Conservation (phyloP, 2,329 filamentous ascomycete genomes). For the Thielaviopsis musarum region DNA sequence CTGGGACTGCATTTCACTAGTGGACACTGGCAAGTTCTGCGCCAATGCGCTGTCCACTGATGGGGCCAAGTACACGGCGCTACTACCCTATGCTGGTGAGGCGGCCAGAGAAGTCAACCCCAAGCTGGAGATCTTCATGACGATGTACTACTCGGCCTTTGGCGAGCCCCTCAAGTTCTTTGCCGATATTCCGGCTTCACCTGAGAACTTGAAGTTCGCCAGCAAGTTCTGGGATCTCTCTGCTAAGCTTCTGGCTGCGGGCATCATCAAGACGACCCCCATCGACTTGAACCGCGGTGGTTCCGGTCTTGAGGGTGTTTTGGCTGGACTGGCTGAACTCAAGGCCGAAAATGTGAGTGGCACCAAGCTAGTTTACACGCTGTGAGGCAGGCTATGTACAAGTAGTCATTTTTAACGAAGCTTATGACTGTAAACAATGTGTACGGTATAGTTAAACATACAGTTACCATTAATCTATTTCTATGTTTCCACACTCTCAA, state of each 20-base stretch:
- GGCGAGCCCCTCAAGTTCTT: conserved; percentile 21
- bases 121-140: conserved; percentile 18
- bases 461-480: not conserved
- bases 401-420: not conserved
- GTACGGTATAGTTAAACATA: not conserved
- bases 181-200: conserved; percentile 14
- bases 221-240: conserved; percentile 23
- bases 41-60: conserved; percentile 17
- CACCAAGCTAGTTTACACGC: conserved; percentile 28
- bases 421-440: not conserved
- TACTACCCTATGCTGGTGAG: conserved; percentile 23
- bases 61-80: conserved; percentile 23
- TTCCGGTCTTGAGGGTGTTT: conserved; percentile 20
- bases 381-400: conserved; percentile 13
- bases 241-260: conserved; percentile 20
- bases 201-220: conserved; percentile 21
- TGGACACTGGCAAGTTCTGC: conserved; percentile 16
- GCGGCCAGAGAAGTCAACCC: conserved; percentile 27
- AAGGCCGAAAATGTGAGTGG: conserved; percentile 22
- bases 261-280: conserved; percentile 20
- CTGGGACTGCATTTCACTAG: conserved; percentile 16
- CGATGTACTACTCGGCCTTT: conserved; percentile 25
- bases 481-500: not conserved
- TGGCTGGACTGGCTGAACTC: conserved; percentile 21
- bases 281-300: conserved; percentile 18